Evolutionary conservation across 371 early-diverging fungal species (phyloP).

Genomic region (Blastocladiella emersonii): DNA sequence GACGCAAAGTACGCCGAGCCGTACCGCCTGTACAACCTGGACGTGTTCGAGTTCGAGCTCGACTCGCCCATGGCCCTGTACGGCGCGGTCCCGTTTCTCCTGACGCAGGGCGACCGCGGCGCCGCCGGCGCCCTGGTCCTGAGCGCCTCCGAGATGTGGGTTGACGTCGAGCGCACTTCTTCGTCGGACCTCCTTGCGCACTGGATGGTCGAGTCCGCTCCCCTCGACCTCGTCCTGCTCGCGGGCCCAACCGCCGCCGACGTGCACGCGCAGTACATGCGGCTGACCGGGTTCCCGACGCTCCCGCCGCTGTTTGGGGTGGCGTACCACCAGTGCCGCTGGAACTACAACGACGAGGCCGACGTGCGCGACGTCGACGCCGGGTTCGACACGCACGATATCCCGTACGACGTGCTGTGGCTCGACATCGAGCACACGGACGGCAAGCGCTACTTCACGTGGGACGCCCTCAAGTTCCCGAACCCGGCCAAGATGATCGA

Average conservation of each 20-base stretch:
- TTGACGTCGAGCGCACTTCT: slow-evolving; percentile 65
- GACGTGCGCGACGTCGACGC: slow-evolving; percentile 69
- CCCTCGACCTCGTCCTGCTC: slow-evolving; percentile 80
- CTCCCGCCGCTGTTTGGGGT: slow-evolving; percentile 82
- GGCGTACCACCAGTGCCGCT: slow-evolving; percentile 86
- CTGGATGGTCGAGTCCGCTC: slow-evolving; percentile 88
- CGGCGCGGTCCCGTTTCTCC: slow-evolving; percentile 85
- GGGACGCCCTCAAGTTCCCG: slow-evolving; percentile 77
- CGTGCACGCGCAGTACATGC: slow-evolving; percentile 55
- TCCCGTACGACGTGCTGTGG: slow-evolving; percentile 91
- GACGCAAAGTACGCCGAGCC: slow-evolving; percentile 71
- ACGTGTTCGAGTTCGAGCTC: slow-evolving; percentile 89
- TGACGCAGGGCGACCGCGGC: slow-evolving; percentile 57
- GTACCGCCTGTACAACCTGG: slow-evolving; percentile 93
- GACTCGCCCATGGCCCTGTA: slow-evolving; percentile 92
- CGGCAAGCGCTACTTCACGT: slow-evolving; percentile 79
- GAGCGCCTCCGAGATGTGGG: slow-evolving; percentile 94
- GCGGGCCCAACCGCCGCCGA: slow-evolving; percentile 60
- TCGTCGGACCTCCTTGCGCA: slow-evolving; percentile 40
- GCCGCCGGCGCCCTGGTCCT: slow-evolving; percentile 71
- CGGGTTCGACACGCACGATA: slow-evolving; percentile 65
- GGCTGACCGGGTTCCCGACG: slow-evolving; percentile 63
- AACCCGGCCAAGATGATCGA: slow-evolving; percentile 76
- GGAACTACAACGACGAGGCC: slow-evolving; percentile 77
- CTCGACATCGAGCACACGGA: slow-evolving; percentile 89